Conservation (phyloP, 164 flowering plant species). For the Stephania yunnanensis region DNA sequence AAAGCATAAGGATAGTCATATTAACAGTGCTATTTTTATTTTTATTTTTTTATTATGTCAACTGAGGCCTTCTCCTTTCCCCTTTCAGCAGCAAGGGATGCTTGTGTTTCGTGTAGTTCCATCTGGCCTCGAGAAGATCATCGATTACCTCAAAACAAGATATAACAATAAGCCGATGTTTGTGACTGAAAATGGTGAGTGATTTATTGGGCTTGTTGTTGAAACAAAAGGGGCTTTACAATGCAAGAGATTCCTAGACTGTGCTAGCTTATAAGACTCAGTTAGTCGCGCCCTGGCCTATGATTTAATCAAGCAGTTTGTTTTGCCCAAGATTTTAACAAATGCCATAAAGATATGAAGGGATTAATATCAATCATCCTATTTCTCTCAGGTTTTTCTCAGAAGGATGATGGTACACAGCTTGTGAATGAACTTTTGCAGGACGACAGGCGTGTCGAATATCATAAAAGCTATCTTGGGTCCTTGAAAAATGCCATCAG, state of each 20-base stretch:
- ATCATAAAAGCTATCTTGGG: slow-evolving; percentile 39
- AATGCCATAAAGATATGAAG: too few species aligned
- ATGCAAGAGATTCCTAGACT: too few species aligned
- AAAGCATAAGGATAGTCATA: background rate
- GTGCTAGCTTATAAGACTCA: too few species aligned
- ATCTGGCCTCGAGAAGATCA: slow-evolving; percentile 42
- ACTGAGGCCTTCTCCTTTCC: background rate
- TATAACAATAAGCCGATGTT: slow-evolving; percentile 46
- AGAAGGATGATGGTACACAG: background rate
- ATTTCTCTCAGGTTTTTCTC: slow-evolving; percentile 22
- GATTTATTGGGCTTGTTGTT: background rate
- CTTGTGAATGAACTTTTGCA: slow-evolving; percentile 15
- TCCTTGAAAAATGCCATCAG: slow-evolving; percentile 40
- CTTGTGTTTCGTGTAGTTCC: slow-evolving; percentile 40
- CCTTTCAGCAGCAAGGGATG: slow-evolving; percentile 30
- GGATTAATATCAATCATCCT: background rate
- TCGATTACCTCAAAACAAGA: slow-evolving; percentile 37
- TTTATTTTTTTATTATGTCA: background rate
- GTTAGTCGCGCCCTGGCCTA: too few species aligned
- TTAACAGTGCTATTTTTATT: background rate
- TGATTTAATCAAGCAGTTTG: too few species aligned
- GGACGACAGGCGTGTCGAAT: slow-evolving; percentile 37
- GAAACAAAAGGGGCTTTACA: too few species aligned
- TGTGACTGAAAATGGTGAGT: slow-evolving; percentile 58
- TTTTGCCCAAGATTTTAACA: too few species aligned